Base-by-base conservation (phyloP, 805 yeast species). In the Saccharomycopsis guyanensis region DNA sequence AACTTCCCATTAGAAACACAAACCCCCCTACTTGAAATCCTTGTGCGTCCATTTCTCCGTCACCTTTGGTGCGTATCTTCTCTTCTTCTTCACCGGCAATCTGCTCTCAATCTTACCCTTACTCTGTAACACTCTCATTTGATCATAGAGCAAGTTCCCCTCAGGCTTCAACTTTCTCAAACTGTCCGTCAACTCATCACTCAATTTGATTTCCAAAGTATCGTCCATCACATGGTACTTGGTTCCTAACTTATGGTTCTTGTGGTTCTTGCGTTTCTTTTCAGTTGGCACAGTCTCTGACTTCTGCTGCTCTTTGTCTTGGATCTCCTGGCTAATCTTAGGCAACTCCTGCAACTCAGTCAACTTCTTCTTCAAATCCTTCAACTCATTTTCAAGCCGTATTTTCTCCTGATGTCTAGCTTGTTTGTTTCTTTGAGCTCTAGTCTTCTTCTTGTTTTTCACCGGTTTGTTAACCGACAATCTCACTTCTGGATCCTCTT, bases 11-110 rank as follows among this genome's bases (percentile, higher is more conserved):
- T n/a, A n/a, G n/a, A 24, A 36, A 36, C 33, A 22, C 38, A 31
- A 23, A 47, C 39, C 34, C 13, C 20, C 42, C 57, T 69, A 82
- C 66, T 82, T 81, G 59, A 85, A 86, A 66, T 91, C 95, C 68
- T 91, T 91, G 67, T 84, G 86, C 29, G 89, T 75, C 94, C 95
- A 87, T 66, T 89, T 91, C 64, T 91, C 96, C 25, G 95, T 84
- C 52, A 83, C 66, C 70, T 83, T 86, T 49, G 74, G 82, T 55
- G 78, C 72, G 59, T 81, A 82, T 61, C 76, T 81, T 60, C 82
- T 76, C 62, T 70, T 76, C 62, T 76, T 78, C 54, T 71, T 72
- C 48, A 76, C 78, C 10, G 82, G 86, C 32, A 80, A 74, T 66
- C 97, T 78, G 4, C 95, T 71, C 64, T 91, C 98, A 46, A 93